Percentiles rank a stretch among this genome's conserved stretches.
Conservation (phyloP, 805 yeast genomes). For the Isabelozyma heimii region DNA sequence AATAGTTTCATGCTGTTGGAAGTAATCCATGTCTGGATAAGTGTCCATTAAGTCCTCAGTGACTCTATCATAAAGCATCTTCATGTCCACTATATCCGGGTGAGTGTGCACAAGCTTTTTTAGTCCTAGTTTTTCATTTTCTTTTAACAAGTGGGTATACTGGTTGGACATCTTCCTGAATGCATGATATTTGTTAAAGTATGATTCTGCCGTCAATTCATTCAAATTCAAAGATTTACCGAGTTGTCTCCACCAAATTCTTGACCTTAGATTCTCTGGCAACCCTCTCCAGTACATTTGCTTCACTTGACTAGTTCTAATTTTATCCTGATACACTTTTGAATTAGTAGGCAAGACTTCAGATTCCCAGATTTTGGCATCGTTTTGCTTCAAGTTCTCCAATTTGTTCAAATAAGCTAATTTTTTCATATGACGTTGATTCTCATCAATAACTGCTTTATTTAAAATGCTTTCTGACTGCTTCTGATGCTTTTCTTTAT, state of each 20-base stretch:
- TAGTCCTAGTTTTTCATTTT: conserved; percentile 2
- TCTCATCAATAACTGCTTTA: conserved; percentile 40
- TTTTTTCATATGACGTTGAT: conserved; percentile 25
- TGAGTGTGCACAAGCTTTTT: conserved; percentile 1
- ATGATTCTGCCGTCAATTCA: not conserved
- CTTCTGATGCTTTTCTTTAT: conserved; percentile 50
- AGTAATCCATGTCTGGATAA: conserved; percentile 17
- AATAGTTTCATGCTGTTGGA: conserved; percentile 12
- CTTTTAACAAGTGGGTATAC: not conserved
- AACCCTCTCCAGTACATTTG: conserved; percentile 24
- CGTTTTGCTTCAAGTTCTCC: conserved; percentile 33
- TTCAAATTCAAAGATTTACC: conserved; percentile 20
- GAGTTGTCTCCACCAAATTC: conserved; percentile 51
- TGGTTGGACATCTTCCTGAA: not conserved
- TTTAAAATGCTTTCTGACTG: conserved; percentile 48
- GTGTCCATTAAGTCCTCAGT: conserved; percentile 13
- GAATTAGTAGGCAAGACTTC: conserved; percentile 2
- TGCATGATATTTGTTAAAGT: not conserved
- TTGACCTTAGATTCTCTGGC: conserved; percentile 30
- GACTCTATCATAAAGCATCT: conserved; percentile 7
- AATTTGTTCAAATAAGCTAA: conserved; percentile 26
- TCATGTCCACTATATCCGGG: conserved; percentile 5
- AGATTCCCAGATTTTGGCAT: conserved; percentile 20
- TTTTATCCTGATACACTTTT: conserved; percentile 20
- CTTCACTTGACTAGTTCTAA: conserved; percentile 10